Percentiles rank a stretch among this genome's conserved stretches.
Conservation (phyloP, 2,329 filamentous ascomycete species). For the Sarocladium kiliense region DNA sequence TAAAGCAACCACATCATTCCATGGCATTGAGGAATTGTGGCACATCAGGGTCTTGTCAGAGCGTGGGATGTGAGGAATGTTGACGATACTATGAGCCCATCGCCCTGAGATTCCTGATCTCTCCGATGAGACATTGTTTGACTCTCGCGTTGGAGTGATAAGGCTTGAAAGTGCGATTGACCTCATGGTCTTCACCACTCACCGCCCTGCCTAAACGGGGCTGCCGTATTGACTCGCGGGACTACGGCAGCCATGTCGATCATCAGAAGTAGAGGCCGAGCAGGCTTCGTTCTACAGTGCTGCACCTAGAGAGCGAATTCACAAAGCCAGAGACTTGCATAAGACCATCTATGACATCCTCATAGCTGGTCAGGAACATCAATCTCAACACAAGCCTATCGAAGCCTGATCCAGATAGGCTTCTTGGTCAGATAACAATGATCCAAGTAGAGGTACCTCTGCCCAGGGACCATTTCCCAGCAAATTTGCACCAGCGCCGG, state of each 20-base stretch:
- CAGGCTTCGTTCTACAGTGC: too few relatives aligned
- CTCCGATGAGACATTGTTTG: neutral
- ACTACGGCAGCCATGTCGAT: neutral
- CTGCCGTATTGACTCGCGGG: neutral
- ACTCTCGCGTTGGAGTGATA: neutral
- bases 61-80: neutral
- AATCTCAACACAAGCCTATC: too few relatives aligned
- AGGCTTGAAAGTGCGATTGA: neutral
- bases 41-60: neutral
- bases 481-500: constrained; percentile 2
- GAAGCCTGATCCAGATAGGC: too few relatives aligned
- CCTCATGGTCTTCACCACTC: neutral
- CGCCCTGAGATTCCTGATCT: neutral
- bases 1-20: neutral
- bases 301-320: too few relatives aligned
- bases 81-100: neutral
- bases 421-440: too few relatives aligned
- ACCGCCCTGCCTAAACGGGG: constrained; percentile 1
- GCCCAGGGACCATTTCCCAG: neutral
- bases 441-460: neutral
- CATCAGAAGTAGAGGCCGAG: neutral
- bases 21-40: neutral
- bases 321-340: too few relatives aligned
- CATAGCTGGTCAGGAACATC: too few relatives aligned
- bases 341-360: too few relatives aligned